A percentile compares a stretch with the other conserved stretches of the same genome.
Evolutionary conservation across 2,329 filamentous ascomycete species (phyloP).

Genomic region (Hypoxylon sp.): DNA sequence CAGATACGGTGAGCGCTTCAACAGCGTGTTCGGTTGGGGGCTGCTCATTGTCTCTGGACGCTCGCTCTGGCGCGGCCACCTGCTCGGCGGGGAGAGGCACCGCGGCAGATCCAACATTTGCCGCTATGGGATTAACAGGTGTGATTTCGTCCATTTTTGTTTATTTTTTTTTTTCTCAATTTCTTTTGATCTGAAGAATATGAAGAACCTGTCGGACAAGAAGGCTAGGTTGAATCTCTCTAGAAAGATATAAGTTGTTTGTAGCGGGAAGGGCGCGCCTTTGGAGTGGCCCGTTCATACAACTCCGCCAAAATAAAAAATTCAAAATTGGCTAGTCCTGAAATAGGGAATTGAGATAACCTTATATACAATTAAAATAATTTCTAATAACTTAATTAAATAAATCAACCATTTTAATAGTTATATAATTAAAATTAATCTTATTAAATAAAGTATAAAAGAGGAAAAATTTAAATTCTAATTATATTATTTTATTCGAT

Average conservation of each 20-base stretch:
- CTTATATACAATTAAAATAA: too few relatives aligned
- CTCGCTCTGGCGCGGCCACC: background rate
- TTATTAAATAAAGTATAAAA: too few relatives aligned
- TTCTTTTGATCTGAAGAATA: background rate
- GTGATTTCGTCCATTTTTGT: conserved; percentile 16
- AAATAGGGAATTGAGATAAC: too few relatives aligned
- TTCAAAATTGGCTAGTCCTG: too few relatives aligned
- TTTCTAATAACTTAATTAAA: too few relatives aligned
- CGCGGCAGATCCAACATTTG: conserved; percentile 8
- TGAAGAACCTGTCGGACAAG: background rate
- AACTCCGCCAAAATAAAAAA: too few relatives aligned
- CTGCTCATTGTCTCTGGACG: background rate
- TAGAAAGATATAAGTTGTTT: background rate
- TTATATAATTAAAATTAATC: too few relatives aligned
- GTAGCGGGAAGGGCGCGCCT: conserved; percentile 4
- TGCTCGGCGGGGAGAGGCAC: background rate
- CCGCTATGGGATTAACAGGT: background rate
- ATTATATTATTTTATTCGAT: too few relatives aligned
- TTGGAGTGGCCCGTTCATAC: too few relatives aligned
- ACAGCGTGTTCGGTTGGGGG: conserved; percentile 16
- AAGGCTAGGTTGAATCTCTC: too few relatives aligned
- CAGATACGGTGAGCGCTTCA: conserved; percentile 34
- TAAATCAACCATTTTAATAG: too few relatives aligned
- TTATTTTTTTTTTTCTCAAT: background rate
- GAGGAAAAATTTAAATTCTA: too few relatives aligned